Evolutionary conservation across 2,329 filamentous ascomycete species (phyloP).

Genomic region (Neodidymelliopsis sp.): DNA sequence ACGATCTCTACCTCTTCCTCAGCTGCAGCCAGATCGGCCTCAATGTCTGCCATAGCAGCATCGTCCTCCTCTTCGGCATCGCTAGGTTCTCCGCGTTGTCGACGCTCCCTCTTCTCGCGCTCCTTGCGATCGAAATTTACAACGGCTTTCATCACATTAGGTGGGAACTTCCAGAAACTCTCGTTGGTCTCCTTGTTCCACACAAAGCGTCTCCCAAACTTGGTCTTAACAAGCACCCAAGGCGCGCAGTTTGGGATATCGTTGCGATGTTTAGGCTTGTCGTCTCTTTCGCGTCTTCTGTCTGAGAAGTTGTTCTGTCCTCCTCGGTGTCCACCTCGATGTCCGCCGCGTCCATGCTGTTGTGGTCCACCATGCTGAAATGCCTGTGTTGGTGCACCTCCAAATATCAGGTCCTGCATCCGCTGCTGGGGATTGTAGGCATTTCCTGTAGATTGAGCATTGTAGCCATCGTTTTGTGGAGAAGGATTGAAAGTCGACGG

Average conservation of each 20-base stretch:
- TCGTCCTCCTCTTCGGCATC: constrained; percentile 40
- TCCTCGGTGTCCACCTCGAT: constrained; percentile 48
- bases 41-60: constrained; percentile 45
- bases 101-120: constrained; percentile 68
- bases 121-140: constrained; percentile 74
- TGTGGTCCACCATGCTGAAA: constrained; percentile 24
- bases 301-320: constrained; percentile 65
- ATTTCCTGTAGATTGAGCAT: constrained; percentile 57
- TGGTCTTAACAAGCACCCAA: constrained; percentile 94
- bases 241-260: constrained; percentile 81
- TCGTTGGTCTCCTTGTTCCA: constrained; percentile 86
- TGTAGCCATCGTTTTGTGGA: constrained; percentile 36
- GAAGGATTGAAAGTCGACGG: constrained; percentile 18
- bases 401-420: constrained; percentile 58
- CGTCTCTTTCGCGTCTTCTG: constrained; percentile 72
- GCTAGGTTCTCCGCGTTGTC: constrained; percentile 55
- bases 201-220: constrained; percentile 85
- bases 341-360: constrained; percentile 44
- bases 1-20: constrained; percentile 44
- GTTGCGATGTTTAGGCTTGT: constrained; percentile 82
- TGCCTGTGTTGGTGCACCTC: constrained; percentile 32
- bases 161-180: constrained; percentile 94
- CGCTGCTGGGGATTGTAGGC: constrained; percentile 48
- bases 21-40: constrained; percentile 39
- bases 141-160: constrained; percentile 80